A percentile compares a stretch with the other conserved stretches of the same genome.
phyloP scores from a whole-genome alignment of 2,329 filamentous ascomycete species.

The Lasiodiplodia theobromae region DNA sequence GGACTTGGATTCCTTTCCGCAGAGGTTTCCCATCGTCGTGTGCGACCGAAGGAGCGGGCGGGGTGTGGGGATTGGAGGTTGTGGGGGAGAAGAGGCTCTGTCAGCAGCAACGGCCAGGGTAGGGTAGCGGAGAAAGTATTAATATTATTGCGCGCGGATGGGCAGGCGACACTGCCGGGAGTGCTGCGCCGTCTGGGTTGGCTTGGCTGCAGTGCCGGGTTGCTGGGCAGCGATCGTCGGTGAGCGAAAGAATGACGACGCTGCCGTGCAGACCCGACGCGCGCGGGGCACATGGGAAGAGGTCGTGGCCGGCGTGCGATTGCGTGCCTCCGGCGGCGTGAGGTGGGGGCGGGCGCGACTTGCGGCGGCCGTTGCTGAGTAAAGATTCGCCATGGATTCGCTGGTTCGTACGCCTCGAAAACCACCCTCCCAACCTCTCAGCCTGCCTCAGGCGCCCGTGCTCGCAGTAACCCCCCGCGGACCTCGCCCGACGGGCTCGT shows the following conservation, averaged over 20 bases:
- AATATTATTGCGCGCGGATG: neutral
- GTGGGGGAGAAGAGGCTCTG: slow-evolving; percentile 1
- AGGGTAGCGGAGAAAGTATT: neutral
- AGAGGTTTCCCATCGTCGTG: slow-evolving; percentile 81
- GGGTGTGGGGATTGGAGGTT: neutral
- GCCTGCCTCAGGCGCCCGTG: slow-evolving; percentile 17
- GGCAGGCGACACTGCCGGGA: neutral
- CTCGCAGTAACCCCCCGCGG: neutral
- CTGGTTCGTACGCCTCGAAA: slow-evolving; percentile 15
- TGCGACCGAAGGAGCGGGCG: neutral
- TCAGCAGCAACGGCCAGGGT: neutral
- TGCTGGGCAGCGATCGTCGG: slow-evolving; percentile 22
- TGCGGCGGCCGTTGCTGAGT: slow-evolving; percentile 19
- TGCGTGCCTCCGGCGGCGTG: neutral
- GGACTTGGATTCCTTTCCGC: slow-evolving; percentile 68
- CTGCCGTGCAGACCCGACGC: neutral
- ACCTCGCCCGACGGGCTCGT: neutral
- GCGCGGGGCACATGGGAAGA: slow-evolving; percentile 8
- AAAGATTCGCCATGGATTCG: slow-evolving; percentile 29
- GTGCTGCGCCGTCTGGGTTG: slow-evolving; percentile 1
- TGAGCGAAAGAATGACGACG: slow-evolving; percentile 1
- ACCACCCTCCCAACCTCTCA: neutral
- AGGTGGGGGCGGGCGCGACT: slow-evolving; percentile 13
- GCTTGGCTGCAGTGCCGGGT: slow-evolving; percentile 14
- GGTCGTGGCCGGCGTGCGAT: slow-evolving; percentile 1